Base-by-base conservation (phyloP, 352 stramenopile genomes). In the Phytophthora hibernalis region DNA sequence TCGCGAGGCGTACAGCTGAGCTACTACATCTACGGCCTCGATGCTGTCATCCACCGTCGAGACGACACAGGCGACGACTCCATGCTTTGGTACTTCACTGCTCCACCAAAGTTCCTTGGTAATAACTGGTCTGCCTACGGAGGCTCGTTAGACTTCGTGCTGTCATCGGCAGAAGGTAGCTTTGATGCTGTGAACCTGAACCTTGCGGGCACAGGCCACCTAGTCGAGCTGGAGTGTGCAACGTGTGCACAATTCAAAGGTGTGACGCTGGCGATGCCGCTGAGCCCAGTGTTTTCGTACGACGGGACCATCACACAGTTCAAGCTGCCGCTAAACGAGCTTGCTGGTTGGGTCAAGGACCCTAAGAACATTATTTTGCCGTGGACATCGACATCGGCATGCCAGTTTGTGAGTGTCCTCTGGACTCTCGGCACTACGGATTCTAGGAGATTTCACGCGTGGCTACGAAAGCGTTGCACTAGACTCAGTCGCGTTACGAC, bases 361-460 rank as follows among this genome's bases (percentile, higher is more conserved):
- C 93, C 91, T 9, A 94, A 96, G 61, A 98, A 98, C 62, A 83
- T 90, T 44, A 72, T 98, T 42, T 65, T 87, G 12, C 50, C 73
- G 20, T 98, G 92, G 89, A 70, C 58, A 3, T 16, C 69, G 60
- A 86, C 90, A 3, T 80, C 73, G 3, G 81, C 93, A 59, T 98
- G 92, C 57, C 85, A 96, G 71, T 90, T 98, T 69, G 83, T 97
- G 49, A 82, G 85, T 49, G 87, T 97, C 13, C 80, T 98, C 5
- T 90, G 87, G 84, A 22, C 81, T 98, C 28, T 90, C 86, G 5
- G 82, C 81, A 21, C 44, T 98, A n/a, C 75, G 79, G 15, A 97
- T 98, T 56, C 75, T 97, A 5, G 92, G 92, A 16, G 92, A 98
- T 68, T 97, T 97, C 55, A 98, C 93, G 1, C 68, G 83, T 10